These are phyloP conservation scores for Eimeria acervulina DNA, from an alignment of 169 alveolate species.

Conservation along the genomic window DNA sequence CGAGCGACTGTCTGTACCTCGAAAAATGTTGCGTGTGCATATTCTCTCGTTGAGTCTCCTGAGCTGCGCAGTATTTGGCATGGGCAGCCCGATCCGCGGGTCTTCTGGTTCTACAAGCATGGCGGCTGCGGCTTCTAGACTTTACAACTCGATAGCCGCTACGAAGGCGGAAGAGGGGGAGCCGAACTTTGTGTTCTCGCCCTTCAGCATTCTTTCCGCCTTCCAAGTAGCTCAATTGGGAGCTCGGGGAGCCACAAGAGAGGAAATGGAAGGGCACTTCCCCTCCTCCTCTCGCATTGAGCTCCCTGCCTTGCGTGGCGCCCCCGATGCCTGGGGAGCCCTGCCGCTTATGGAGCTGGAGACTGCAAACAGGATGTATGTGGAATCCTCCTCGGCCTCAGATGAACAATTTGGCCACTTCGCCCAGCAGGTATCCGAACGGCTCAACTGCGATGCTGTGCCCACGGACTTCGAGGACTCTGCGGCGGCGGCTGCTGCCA, in stretches of 20 bases:
- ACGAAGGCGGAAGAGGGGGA: not conserved
- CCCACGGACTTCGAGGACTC: not conserved
- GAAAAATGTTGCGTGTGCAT: not conserved
- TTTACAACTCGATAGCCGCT: constrained; percentile 6
- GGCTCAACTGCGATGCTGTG: not conserved
- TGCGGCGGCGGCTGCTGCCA: constrained; percentile 37
- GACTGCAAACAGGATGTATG: constrained; percentile 67
- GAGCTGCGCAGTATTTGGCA: not conserved
- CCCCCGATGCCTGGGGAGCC: not conserved
- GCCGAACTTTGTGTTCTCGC: constrained; percentile 77
- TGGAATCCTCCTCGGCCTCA: not conserved
- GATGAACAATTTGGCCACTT: constrained; percentile 12
- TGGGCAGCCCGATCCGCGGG: not conserved
- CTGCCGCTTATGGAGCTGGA: constrained; percentile 7
- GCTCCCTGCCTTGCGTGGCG: constrained; percentile 41
- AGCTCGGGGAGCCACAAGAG: constrained; percentile 69
- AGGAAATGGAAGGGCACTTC: constrained; percentile 39
- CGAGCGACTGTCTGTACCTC: not conserved
- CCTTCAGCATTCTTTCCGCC: constrained; percentile 68
- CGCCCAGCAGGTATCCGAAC: not conserved
- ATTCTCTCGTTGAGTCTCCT: not conserved
- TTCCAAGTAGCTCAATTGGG: constrained; percentile 73
- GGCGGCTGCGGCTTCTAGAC: not conserved
- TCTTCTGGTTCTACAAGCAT: not conserved
- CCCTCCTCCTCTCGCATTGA: not conserved